Conservation (phyloP, 306 rosid genomes). For the Adenanthera pavonina region DNA sequence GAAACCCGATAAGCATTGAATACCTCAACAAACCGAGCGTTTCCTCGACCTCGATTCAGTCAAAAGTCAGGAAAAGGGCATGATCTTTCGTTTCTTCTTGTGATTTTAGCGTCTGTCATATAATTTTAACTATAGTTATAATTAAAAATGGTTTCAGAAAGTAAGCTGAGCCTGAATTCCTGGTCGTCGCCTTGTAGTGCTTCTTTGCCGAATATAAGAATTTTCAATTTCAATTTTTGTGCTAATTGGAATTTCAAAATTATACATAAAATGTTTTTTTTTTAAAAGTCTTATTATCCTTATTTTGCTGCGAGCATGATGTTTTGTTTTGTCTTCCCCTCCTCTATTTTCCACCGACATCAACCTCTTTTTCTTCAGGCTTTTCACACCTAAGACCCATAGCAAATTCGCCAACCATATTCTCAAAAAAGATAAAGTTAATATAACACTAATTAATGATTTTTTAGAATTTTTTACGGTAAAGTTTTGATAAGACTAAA, state of each 20-base stretch:
- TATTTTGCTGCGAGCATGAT: background rate
- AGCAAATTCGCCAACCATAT: background rate
- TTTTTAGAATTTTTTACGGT: background rate
- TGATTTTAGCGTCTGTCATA: constrained; percentile 10
- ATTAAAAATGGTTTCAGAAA: constrained; percentile 29
- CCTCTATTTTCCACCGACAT: constrained; percentile 26
- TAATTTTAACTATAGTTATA: constrained; percentile 3
- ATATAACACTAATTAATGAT: background rate
- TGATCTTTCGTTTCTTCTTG: constrained; percentile 37
- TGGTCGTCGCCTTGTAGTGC: constrained; percentile 37
- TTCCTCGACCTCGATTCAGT: constrained; percentile 61
- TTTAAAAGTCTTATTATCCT: background rate
- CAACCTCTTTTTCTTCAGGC: too few relatives aligned
- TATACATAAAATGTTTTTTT: background rate
- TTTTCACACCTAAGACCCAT: constrained; percentile 1
- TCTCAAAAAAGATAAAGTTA: background rate
- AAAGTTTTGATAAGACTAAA: too few relatives aligned
- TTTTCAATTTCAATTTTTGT: constrained; percentile 9
- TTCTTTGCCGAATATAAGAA: constrained; percentile 29
- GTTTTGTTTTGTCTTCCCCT: background rate
- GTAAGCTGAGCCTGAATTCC: constrained; percentile 39
- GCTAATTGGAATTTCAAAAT: background rate
- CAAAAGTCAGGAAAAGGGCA: constrained; percentile 55
- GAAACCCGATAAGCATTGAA: constrained; percentile 42
- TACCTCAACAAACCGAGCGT: constrained; percentile 61